These are phyloP conservation scores for Pseudocercospora macadamiae DNA, from an alignment of 2,329 filamentous ascomycete genomes.

Conservation along the genomic window DNA sequence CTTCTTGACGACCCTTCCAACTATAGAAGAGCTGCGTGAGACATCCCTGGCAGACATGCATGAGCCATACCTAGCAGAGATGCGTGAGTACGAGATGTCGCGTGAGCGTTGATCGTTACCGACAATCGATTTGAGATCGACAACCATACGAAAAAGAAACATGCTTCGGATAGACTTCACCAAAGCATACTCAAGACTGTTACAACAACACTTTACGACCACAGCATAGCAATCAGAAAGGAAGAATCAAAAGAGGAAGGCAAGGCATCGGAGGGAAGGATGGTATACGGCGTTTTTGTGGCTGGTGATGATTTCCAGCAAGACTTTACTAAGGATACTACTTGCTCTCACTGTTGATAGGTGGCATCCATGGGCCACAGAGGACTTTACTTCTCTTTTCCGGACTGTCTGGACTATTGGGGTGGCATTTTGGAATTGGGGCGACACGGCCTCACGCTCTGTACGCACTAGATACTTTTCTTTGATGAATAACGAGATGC, in stretches of 20 bases:
- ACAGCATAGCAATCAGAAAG: constrained; percentile 7
- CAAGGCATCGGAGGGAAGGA: neutral
- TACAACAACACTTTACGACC: constrained; percentile 1
- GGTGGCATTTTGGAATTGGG: neutral
- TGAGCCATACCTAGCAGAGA: constrained; percentile 7
- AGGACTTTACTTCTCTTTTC: neutral
- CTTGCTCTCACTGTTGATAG: neutral
- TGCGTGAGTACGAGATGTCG: constrained; percentile 24
- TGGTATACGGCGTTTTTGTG: neutral
- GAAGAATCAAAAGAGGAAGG: neutral
- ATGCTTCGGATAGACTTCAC: neutral
- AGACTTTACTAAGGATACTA: neutral
- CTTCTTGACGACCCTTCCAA: constrained; percentile 16
- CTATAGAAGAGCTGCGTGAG: neutral
- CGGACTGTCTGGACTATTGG: neutral
- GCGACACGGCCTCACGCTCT: neutral
- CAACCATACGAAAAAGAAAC: constrained; percentile 1
- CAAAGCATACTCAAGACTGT: neutral
- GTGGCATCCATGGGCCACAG: neutral
- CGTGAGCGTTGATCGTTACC: neutral
- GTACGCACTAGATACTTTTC: neutral
- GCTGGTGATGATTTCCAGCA: constrained; percentile 5
- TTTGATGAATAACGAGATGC: neutral
- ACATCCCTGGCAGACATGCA: too few relatives aligned
- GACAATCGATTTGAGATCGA: neutral